phyloP scores from a whole-genome alignment of 2,329 filamentous ascomycete genomes.

The Bimuria novae-zelandiae region DNA sequence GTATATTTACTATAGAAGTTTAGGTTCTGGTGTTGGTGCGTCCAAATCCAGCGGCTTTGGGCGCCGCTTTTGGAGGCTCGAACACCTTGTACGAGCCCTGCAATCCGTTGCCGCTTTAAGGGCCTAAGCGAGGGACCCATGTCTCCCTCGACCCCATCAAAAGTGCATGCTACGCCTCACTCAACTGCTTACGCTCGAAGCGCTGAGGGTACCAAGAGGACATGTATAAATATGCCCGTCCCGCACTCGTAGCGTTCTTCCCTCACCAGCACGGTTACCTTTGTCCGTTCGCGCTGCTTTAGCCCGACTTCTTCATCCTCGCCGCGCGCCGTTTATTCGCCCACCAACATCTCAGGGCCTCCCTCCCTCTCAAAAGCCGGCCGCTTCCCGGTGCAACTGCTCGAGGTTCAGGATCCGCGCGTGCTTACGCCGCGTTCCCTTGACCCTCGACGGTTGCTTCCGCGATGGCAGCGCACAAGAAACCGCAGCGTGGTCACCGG shows the following conservation, averaged over 20 bases:
- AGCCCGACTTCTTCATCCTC: neutral
- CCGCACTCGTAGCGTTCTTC: neutral
- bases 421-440: neutral
- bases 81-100: neutral
- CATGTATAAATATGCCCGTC: constrained; percentile 3
- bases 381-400: neutral
- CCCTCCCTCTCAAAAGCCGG: neutral
- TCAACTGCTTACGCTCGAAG: constrained; percentile 1
- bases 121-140: neutral
- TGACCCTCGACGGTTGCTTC: neutral
- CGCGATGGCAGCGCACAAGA: neutral
- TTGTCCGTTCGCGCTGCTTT: neutral
- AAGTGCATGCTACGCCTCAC: neutral
- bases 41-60: constrained; percentile 4
- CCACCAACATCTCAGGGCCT: neutral
- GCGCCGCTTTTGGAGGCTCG: constrained; percentile 4
- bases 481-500: neutral
- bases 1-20: neutral
- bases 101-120: constrained; percentile 3
- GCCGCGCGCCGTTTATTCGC: neutral
- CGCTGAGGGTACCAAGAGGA: neutral
- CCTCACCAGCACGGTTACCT: neutral
- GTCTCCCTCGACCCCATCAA: neutral
- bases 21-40: neutral
- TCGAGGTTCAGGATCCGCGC: neutral